Conservation (phyloP, 2,329 filamentous ascomycete genomes). For the Capronia coronata region DNA sequence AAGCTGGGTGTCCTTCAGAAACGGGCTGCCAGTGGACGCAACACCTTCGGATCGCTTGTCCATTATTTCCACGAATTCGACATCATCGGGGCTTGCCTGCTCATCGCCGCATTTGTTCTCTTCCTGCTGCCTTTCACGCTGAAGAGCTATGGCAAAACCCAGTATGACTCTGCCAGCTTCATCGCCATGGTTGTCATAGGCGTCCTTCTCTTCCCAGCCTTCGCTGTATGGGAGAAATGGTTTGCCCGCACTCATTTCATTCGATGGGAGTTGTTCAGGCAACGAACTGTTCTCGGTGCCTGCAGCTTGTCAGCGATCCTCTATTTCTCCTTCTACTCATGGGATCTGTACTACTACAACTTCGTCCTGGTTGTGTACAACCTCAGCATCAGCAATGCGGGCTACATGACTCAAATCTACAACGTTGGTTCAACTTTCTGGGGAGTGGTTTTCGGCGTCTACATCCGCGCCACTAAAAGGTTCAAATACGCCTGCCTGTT, state of each 20-base stretch:
- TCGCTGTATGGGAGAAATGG: constrained; percentile 50
- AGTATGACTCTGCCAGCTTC: constrained; percentile 45
- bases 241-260: constrained; percentile 49
- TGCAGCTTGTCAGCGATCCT: constrained; percentile 44
- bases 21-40: constrained; percentile 32
- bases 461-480: constrained; percentile 44
- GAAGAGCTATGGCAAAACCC: constrained; percentile 34
- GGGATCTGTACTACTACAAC: constrained; percentile 48
- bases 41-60: constrained; percentile 38
- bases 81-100: constrained; percentile 52
- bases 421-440: constrained; percentile 52
- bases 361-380: constrained; percentile 50
- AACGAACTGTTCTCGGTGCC: constrained; percentile 47
- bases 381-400: constrained; percentile 37
- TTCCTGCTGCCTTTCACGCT: constrained; percentile 62
- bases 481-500: constrained; percentile 48
- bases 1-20: constrained; percentile 47
- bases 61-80: constrained; percentile 55
- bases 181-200: constrained; percentile 51
- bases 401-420: constrained; percentile 39
- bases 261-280: constrained; percentile 43
- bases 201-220: constrained; percentile 46
- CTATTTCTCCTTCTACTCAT: constrained; percentile 45
- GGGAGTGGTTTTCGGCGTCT: constrained; percentile 39
- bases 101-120: constrained; percentile 53